These are phyloP conservation scores for Fusarium scirpi DNA, from an alignment of 2,329 filamentous ascomycete genomes.

Conservation along the genomic window DNA sequence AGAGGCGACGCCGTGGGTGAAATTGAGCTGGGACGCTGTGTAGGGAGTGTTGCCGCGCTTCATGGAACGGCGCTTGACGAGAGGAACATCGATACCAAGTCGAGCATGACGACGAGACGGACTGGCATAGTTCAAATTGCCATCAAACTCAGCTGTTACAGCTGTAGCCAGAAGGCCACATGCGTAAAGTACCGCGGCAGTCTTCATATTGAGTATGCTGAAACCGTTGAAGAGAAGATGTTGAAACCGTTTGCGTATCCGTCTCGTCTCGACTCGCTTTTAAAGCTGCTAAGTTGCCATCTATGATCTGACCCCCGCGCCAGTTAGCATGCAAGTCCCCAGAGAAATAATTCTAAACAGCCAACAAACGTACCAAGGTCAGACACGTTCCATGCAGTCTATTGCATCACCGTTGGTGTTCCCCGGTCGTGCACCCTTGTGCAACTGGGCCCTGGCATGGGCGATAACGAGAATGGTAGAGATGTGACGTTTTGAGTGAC, in stretches of 20 bases:
- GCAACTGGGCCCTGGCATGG: slow-evolving; percentile 4
- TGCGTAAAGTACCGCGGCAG: neutral
- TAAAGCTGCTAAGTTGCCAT: slow-evolving; percentile 1
- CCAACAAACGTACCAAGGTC: slow-evolving; percentile 19
- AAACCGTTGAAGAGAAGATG: neutral
- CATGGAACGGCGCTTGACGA: slow-evolving; percentile 31
- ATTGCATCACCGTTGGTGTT: slow-evolving; percentile 23
- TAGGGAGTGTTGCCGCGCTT: slow-evolving; percentile 26
- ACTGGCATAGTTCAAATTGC: slow-evolving; percentile 75
- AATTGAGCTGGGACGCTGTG: slow-evolving; percentile 59
- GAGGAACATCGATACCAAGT: slow-evolving; percentile 72
- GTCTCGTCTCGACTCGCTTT: slow-evolving; percentile 8
- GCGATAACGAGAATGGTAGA: slow-evolving; percentile 25
- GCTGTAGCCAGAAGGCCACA: slow-evolving; percentile 15
- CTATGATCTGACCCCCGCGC: slow-evolving; percentile 1
- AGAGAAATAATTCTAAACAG: neutral
- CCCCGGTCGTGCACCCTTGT: neutral
- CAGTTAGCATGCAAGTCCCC: neutral
- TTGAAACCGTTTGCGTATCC: neutral
- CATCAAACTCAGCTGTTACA: slow-evolving; percentile 37
- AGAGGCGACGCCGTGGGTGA: slow-evolving; percentile 71
- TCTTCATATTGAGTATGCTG: slow-evolving; percentile 16
- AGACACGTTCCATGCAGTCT: slow-evolving; percentile 24
- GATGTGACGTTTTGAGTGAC: slow-evolving; percentile 18
- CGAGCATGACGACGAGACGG: slow-evolving; percentile 73